A percentile compares a stretch with the other conserved stretches of the same genome.
These are phyloP conservation scores for Penstemon newberryi DNA, from an alignment of 257 asterid genomes.

Conservation along the genomic window DNA sequence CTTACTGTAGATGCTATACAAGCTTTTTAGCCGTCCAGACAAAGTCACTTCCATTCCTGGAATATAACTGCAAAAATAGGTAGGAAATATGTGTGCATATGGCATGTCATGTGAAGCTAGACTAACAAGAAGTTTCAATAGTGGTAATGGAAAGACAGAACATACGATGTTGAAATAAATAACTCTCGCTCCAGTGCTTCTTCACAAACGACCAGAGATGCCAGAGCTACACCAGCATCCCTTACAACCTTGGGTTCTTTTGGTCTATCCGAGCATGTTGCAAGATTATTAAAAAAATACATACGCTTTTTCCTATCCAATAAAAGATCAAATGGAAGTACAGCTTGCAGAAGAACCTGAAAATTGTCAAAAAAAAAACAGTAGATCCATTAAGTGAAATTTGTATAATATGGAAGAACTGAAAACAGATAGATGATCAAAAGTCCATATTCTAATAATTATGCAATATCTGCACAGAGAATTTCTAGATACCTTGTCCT, in stretches of 20 bases:
- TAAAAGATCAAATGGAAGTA: constrained; percentile 87
- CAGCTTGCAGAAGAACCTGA: constrained; percentile 95
- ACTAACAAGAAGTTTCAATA: constrained; percentile 12
- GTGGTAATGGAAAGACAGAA: constrained; percentile 29
- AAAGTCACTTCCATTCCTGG: constrained; percentile 98
- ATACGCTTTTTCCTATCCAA: constrained; percentile 73
- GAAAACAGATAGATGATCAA: constrained; percentile 24
- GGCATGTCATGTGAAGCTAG: constrained; percentile 7
- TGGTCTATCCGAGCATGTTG: constrained; percentile 45
- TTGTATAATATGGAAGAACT: constrained; percentile 16
- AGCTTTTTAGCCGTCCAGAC: constrained; percentile 86
- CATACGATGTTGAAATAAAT: constrained; percentile 92
- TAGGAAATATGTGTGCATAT: constrained; percentile 5
- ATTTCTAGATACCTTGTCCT: neutral
- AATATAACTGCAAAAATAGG: constrained; percentile 66
- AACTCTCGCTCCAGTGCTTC: constrained; percentile 94
- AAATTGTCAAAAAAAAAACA: constrained; percentile 22
- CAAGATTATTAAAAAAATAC: constrained; percentile 54
- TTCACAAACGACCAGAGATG: constrained; percentile 89
- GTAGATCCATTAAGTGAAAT: constrained; percentile 13
- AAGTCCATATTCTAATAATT: constrained; percentile 2
- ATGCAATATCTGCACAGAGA: neutral
- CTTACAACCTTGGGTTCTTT: constrained; percentile 74
- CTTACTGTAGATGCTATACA: constrained; percentile 91
- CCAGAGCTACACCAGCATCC: constrained; percentile 86